Evolutionary conservation across 75 land plant species (phyloP), one percentile per base, ranked within the genome.

Genomic region (Gnetum montanum): DNA sequence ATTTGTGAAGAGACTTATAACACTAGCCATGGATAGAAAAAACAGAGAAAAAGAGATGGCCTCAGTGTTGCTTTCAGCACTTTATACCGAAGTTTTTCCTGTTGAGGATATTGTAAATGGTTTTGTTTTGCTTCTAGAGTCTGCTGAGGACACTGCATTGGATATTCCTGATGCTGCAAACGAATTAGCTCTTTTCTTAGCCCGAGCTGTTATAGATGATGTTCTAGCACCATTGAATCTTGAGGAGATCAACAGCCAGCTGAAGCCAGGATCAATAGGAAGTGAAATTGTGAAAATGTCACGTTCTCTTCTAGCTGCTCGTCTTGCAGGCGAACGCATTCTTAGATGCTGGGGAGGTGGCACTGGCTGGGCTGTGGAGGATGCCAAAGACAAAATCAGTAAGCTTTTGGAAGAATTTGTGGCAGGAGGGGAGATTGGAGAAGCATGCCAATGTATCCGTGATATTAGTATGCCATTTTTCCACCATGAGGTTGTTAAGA

Each of bases 281-380:
- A 74, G 41, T 60, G 97, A 84, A 59, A 88, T 87, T 23, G 97
- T 92, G 3, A 80, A 57, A 16, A 69, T 70, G 72, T 89, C 95
- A 24, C 65, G 65, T 25, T 62, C 86, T 30, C 76, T 92, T 2
- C 54, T 84, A 25, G 58, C 79, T 61, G 95, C 97, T 15, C 85
- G 97, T 5, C 95, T 89, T 68, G 95, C 97, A 24, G 97, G 97
- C 3, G 97, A 92, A 74, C 74, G 97, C 43, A 67, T 92, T 48
- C 77, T 92, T 15, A 71, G 97, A 43, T 91, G 97, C 56, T 91
- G 97, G 97, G 97, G 97, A 58, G 94, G 97, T 49, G 87, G 91
- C 25, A 80, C 82, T 33, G 94, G 97, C 10, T 81, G 82, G 85
- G 95, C 88, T 2, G 80, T 91, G 18, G 97, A 92, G 49, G 97